Conservation (phyloP, 192 early-diverging fungal species). For the Backusella morwellensis region DNA sequence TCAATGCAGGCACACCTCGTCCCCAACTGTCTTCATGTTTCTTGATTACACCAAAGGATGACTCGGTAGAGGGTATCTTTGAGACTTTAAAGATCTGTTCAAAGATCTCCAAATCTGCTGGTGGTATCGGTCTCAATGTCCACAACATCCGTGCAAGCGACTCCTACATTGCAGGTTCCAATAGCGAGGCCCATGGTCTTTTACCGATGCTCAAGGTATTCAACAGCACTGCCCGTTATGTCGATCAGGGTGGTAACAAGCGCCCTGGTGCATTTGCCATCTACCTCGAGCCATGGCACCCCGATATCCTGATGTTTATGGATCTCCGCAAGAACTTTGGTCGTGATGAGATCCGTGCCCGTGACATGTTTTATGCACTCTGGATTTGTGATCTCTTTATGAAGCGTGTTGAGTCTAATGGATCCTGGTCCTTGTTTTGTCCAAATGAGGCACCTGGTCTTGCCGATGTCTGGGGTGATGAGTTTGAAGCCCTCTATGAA, state of each 20-base stretch:
- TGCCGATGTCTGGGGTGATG: slow-evolving; percentile 90
- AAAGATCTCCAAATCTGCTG: slow-evolving; percentile 97
- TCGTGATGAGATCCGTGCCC: slow-evolving; percentile 95
- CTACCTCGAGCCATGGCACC: slow-evolving; percentile 98
- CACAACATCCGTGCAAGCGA: slow-evolving; percentile 95
- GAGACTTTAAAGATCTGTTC: slow-evolving; percentile 96
- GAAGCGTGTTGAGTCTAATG: slow-evolving; percentile 91
- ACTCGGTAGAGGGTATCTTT: slow-evolving; percentile 98
- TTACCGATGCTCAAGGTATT: slow-evolving; percentile 97
- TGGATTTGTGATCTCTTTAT: slow-evolving; percentile 99
- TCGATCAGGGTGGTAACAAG: slow-evolving; percentile 99
- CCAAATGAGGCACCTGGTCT: slow-evolving; percentile 92
- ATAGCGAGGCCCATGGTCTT: slow-evolving; percentile 96
- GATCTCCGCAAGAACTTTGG: slow-evolving; percentile 98
- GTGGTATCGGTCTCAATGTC: slow-evolving; percentile 96
- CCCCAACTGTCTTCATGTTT: slow-evolving; percentile 96
- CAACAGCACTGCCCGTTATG: slow-evolving; percentile 98
- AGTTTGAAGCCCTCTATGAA: slow-evolving; percentile 84
- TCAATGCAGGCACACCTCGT: slow-evolving; percentile 96
- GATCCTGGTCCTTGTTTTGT: slow-evolving; percentile 93
- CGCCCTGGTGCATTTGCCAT: slow-evolving; percentile 98
- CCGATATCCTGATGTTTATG: slow-evolving; percentile 94
- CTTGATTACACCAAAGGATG: slow-evolving; percentile 94
- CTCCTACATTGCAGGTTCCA: slow-evolving; percentile 97
- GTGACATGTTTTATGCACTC: slow-evolving; percentile 95